phyloP scores from a whole-genome alignment of 192 early-diverging fungal genomes.

The Mortierella alpina region DNA sequence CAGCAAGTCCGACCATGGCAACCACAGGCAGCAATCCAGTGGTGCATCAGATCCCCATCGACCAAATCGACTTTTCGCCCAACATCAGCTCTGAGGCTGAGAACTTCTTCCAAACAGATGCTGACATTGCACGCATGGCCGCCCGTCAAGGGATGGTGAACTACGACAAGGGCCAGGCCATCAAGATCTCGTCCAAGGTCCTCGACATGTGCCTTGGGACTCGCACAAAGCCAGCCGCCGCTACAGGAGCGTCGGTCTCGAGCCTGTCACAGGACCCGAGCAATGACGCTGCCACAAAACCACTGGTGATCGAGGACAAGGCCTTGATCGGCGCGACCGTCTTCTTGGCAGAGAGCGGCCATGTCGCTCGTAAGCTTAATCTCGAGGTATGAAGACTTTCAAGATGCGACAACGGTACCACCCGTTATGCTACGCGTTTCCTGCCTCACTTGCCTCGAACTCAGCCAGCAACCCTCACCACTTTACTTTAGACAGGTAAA shows the following conservation, averaged over 20 bases:
- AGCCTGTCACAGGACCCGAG: neutral
- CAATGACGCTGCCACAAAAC: neutral
- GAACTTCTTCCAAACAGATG: conserved; percentile 82
- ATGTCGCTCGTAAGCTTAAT: conserved; percentile 74
- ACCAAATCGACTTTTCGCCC: conserved; percentile 58
- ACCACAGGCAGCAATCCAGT: neutral
- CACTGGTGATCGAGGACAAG: conserved; percentile 47
- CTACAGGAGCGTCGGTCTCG: neutral
- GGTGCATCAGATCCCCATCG: conserved; percentile 34
- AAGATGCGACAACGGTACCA: neutral
- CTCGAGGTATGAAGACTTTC: conserved; percentile 60
- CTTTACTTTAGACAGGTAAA: conserved; percentile 59
- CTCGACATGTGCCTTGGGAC: conserved; percentile 57
- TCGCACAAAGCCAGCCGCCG: neutral
- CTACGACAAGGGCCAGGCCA: conserved; percentile 69
- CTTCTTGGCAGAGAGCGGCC: conserved; percentile 80
- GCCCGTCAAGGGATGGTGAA: conserved; percentile 65
- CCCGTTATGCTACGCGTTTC: neutral
- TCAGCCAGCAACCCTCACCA: neutral
- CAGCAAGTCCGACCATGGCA: neutral
- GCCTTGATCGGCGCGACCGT: conserved; percentile 35
- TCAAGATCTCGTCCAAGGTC: conserved; percentile 73
- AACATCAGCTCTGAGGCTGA: conserved; percentile 68
- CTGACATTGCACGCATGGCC: conserved; percentile 66
- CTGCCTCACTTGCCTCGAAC: neutral